phyloP scores from a whole-genome alignment of 2,329 filamentous ascomycete genomes.

The Epichloe typhina region DNA sequence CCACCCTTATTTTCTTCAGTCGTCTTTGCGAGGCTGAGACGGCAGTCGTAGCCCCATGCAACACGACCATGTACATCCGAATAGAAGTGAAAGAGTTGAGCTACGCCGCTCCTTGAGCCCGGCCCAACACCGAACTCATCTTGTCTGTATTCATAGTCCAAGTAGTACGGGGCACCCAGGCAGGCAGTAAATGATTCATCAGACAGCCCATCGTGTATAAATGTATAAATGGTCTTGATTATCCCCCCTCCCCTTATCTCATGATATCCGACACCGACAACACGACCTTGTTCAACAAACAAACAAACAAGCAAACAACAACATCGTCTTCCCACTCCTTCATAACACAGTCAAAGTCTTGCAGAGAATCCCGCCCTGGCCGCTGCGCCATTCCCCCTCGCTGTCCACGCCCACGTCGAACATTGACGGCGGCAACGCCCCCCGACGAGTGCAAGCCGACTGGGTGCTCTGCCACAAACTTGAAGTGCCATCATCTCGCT shows the following conservation, averaged over 20 bases:
- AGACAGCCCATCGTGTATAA: not conserved
- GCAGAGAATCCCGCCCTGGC: slow-evolving; percentile 15
- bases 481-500: too few relatives aligned
- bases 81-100: not conserved
- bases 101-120: not conserved
- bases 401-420: slow-evolving; percentile 13
- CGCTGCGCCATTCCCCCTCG: slow-evolving; percentile 15
- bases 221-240: not conserved
- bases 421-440: slow-evolving; percentile 8
- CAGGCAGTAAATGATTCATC: not conserved
- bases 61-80: not conserved
- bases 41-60: not conserved
- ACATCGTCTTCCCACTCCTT: too few relatives aligned
- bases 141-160: too few relatives aligned
- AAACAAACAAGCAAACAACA: not conserved
- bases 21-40: not conserved
- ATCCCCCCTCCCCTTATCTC: not conserved
- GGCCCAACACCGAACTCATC: too few relatives aligned
- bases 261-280: not conserved
- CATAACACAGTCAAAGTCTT: not conserved
- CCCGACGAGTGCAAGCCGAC: slow-evolving; percentile 17
- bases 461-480: too few relatives aligned
- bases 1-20: not conserved
- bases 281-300: not conserved
- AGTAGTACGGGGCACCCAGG: too few relatives aligned